Evolutionary conservation across 2,329 filamentous ascomycete genomes (phyloP).

Genomic region (Alternaria triticina): DNA sequence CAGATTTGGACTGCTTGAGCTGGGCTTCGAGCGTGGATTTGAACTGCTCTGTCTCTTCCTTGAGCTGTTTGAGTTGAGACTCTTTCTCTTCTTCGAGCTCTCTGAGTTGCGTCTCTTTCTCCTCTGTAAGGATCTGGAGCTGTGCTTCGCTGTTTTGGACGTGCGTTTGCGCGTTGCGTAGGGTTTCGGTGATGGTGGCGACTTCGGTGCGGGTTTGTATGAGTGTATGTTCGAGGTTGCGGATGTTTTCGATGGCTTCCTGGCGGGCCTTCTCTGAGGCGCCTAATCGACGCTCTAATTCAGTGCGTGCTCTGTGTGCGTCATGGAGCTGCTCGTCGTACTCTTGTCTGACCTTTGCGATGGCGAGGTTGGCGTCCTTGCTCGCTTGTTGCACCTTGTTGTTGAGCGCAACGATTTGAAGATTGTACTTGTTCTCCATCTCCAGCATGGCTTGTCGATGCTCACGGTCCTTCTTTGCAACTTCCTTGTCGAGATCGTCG

Average conservation of each 20-base stretch:
- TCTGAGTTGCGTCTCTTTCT: slow-evolving; percentile 10
- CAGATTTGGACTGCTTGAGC: neutral
- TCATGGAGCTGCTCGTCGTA: slow-evolving; percentile 43
- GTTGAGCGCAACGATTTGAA: slow-evolving; percentile 48
- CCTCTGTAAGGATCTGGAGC: slow-evolving; percentile 50
- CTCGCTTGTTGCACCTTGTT: slow-evolving; percentile 43
- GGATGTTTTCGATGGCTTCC: slow-evolving; percentile 35
- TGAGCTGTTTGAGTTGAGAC: neutral
- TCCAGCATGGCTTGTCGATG: slow-evolving; percentile 44
- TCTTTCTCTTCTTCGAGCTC: neutral
- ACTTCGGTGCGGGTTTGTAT: slow-evolving; percentile 36
- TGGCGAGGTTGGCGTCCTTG: slow-evolving; percentile 35
- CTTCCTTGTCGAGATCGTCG: slow-evolving; percentile 70
- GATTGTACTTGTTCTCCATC: slow-evolving; percentile 57
- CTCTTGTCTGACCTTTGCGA: slow-evolving; percentile 41
- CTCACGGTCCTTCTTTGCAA: slow-evolving; percentile 57
- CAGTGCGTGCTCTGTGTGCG: slow-evolving; percentile 26
- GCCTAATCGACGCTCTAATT: slow-evolving; percentile 37
- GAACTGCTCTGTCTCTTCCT: slow-evolving; percentile 16
- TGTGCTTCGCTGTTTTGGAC: slow-evolving; percentile 35
- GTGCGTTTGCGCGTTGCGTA: slow-evolving; percentile 33
- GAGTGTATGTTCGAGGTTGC: slow-evolving; percentile 34
- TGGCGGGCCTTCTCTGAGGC: slow-evolving; percentile 33
- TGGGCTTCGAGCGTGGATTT: neutral
- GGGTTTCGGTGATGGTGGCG: slow-evolving; percentile 24